A percentile compares a stretch with the other conserved stretches of the same genome.
Conservation (phyloP, 805 yeast genomes). For the Kuraishia floccosa region DNA sequence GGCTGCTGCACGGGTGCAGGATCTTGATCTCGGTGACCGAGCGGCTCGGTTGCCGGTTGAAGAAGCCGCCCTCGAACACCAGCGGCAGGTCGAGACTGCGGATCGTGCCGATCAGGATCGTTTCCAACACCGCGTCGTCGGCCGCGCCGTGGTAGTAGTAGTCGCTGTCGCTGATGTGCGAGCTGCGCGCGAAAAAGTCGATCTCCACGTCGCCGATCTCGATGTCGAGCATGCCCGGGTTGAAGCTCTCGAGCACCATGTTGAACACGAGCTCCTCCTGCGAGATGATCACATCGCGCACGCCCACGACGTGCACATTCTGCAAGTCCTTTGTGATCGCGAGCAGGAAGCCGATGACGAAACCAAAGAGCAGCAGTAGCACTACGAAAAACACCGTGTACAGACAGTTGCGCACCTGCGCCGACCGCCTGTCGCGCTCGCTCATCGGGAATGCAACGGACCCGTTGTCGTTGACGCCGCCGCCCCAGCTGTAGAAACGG, state of each 20-base stretch:
- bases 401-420: slow-evolving; percentile 19
- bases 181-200: slow-evolving; percentile 76
- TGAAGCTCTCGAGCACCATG: slow-evolving; percentile 65
- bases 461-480: too few species aligned
- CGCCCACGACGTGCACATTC: slow-evolving; percentile 45
- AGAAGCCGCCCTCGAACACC: slow-evolving; percentile 66
- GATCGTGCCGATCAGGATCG: slow-evolving; percentile 69
- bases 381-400: slow-evolving; percentile 34
- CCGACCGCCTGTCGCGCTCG: too few species aligned
- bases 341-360: slow-evolving; percentile 69
- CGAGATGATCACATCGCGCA: slow-evolving; percentile 65
- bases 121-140: slow-evolving; percentile 29
- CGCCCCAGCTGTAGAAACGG: too few species aligned
- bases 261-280: slow-evolving; percentile 80
- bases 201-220: slow-evolving; percentile 54
- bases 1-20: slow-evolving; percentile 53
- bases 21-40: slow-evolving; percentile 64
- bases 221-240: slow-evolving; percentile 77
- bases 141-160: slow-evolving; percentile 6
- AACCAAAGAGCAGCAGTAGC: slow-evolving; percentile 57
- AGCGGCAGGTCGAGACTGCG: slow-evolving; percentile 59
- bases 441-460: too few species aligned
- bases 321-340: slow-evolving; percentile 82
- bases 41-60: slow-evolving; percentile 46
- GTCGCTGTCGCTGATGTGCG: slow-evolving; percentile 20